Percentiles rank a stretch among this genome's conserved stretches.
These are phyloP conservation scores for Russula sp. DNA, from an alignment of 768 basidiomycete genomes.

Conservation along the genomic window DNA sequence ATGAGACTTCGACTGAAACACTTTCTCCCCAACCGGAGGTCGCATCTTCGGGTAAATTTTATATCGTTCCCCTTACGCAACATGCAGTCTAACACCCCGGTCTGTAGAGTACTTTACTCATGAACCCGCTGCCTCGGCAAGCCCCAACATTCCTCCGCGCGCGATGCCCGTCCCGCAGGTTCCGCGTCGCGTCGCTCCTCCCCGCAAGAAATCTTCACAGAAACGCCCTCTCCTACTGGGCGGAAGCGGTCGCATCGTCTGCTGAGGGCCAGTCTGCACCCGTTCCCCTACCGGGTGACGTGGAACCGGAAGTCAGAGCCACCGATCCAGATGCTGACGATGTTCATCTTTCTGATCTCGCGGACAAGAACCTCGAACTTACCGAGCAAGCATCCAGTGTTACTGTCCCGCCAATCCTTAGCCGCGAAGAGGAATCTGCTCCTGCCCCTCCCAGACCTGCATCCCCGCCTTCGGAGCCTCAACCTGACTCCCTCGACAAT, in stretches of 20 bases:
- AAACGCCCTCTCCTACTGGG: conserved; percentile 12
- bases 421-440: not conserved
- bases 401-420: not conserved
- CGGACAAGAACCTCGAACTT: not conserved
- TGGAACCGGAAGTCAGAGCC: conserved; percentile 6
- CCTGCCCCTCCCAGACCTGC: not conserved
- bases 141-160: conserved; percentile 19
- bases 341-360: not conserved
- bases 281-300: not conserved
- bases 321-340: conserved; percentile 1
- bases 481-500: conserved; percentile 11
- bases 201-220: conserved; percentile 33
- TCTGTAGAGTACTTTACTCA: conserved; percentile 20
- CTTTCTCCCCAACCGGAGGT: conserved; percentile 5
- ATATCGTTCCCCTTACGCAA: not conserved
- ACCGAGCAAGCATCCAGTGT: not conserved
- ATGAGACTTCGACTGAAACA: not conserved
- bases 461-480: conserved; percentile 17
- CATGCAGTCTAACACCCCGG: not conserved
- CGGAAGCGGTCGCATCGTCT: not conserved
- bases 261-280: conserved; percentile 7
- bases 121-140: conserved; percentile 8
- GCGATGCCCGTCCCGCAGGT: conserved; percentile 40
- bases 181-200: conserved; percentile 40
- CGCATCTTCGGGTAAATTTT: conserved; percentile 12